phyloP scores from a whole-genome alignment of 192 early-diverging fungal genomes.

The Umbelopsis vinacea region DNA sequence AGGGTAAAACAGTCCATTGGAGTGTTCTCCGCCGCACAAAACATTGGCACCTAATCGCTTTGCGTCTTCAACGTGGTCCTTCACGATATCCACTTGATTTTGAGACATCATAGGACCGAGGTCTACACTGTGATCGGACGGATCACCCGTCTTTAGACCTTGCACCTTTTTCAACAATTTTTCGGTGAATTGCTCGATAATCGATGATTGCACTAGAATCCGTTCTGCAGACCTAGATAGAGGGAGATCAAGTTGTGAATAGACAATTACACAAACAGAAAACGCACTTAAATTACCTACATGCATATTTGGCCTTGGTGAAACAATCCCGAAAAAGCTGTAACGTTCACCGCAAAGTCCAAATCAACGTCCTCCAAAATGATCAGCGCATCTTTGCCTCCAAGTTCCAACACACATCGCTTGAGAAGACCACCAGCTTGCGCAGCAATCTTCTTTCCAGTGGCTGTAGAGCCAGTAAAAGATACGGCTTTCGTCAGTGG shows the following conservation, averaged over 20 bases:
- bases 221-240: constrained; percentile 32
- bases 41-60: background rate
- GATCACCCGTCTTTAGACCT: constrained; percentile 56
- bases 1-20: background rate
- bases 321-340: constrained; percentile 48
- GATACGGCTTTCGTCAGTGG: constrained; percentile 29
- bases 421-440: constrained; percentile 54
- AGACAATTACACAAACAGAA: constrained; percentile 49
- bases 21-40: background rate
- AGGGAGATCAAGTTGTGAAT: constrained; percentile 22
- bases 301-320: constrained; percentile 72
- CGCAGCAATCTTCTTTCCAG: constrained; percentile 47
- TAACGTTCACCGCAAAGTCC: constrained; percentile 49
- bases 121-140: constrained; percentile 43
- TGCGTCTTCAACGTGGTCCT: constrained; percentile 59
- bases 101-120: constrained; percentile 58
- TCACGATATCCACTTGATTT: constrained; percentile 60
- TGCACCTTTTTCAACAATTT: constrained; percentile 38
- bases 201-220: constrained; percentile 56
- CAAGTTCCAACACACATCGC: constrained; percentile 64
- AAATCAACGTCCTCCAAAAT: constrained; percentile 58
- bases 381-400: constrained; percentile 65
- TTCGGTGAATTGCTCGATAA: constrained; percentile 54
- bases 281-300: constrained; percentile 32
- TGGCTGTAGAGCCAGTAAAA: constrained; percentile 63